phyloP scores from a whole-genome alignment of 257 asterid species.

The Perilla frutescens region DNA sequence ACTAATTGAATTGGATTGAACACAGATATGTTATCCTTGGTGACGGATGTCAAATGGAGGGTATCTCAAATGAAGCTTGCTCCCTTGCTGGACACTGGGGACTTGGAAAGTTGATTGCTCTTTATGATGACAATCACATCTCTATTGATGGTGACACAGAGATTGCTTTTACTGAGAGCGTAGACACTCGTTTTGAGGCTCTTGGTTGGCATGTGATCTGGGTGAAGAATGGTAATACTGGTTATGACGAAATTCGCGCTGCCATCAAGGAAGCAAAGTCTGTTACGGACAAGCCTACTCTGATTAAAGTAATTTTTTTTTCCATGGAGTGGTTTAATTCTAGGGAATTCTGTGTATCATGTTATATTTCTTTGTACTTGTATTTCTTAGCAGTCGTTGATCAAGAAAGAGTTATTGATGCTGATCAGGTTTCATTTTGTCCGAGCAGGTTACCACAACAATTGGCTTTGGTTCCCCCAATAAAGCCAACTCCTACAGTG shows the following conservation, averaged over 20 bases:
- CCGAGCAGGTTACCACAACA: conserved; percentile 73
- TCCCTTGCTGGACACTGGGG: conserved; percentile 99
- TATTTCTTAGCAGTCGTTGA: conserved; percentile 19
- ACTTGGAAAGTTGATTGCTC: conserved; percentile 91
- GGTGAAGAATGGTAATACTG: conserved; percentile 96
- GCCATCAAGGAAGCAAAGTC: conserved; percentile 95
- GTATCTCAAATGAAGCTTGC: conserved; percentile 86
- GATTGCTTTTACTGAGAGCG: conserved; percentile 92
- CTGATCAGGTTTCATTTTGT: conserved; percentile 20
- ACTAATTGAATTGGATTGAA: conserved; percentile 35
- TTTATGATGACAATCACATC: conserved; percentile 93
- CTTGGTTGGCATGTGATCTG: conserved; percentile 98
- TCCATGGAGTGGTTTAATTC: background rate
- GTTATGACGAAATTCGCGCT: conserved; percentile 92
- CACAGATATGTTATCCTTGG: conserved; percentile 67
- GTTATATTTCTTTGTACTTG: background rate
- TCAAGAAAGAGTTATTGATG: conserved; percentile 17
- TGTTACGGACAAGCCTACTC: conserved; percentile 90
- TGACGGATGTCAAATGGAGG: conserved; percentile 98
- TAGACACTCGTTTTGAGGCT: conserved; percentile 78
- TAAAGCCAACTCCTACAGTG: conserved; percentile 85
- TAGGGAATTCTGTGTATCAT: conserved; percentile 6
- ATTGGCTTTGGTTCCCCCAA: conserved; percentile 85
- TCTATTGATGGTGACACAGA: conserved; percentile 98
- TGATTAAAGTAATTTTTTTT: conserved; percentile 63